These are phyloP conservation scores for Metschnikowia lochheadii DNA, from an alignment of 805 yeast genomes.

Conservation along the genomic window DNA sequence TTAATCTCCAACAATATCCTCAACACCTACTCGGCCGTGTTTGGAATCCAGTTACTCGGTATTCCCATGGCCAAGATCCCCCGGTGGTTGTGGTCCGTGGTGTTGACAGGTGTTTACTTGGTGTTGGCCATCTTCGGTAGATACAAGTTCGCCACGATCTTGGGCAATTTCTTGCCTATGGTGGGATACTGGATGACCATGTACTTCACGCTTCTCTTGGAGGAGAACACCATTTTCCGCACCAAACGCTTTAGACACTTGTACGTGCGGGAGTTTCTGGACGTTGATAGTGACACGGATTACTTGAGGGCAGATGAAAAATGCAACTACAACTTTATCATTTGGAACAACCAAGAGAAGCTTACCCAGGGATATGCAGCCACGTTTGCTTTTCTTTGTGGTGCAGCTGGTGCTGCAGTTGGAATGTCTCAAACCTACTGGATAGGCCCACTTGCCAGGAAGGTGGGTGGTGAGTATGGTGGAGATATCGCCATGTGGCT, in stretches of 20 bases:
- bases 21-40: slow-evolving; percentile 78
- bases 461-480: slow-evolving; percentile 52
- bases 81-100: slow-evolving; percentile 70
- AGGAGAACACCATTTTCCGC: slow-evolving; percentile 72
- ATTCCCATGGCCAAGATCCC: slow-evolving; percentile 56
- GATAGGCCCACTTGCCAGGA: slow-evolving; percentile 67
- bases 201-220: slow-evolving; percentile 64
- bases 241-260: slow-evolving; percentile 34
- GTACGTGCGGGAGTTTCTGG: slow-evolving; percentile 28
- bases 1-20: slow-evolving; percentile 77
- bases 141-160: slow-evolving; percentile 63
- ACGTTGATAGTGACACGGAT: slow-evolving; percentile 12
- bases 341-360: slow-evolving; percentile 61
- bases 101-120: slow-evolving; percentile 59
- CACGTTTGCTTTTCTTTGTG: slow-evolving; percentile 56
- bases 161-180: slow-evolving; percentile 85
- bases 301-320: slow-evolving; percentile 8
- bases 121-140: slow-evolving; percentile 75
- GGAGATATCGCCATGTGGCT: slow-evolving; percentile 85
- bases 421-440: slow-evolving; percentile 90
- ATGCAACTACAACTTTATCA: slow-evolving; percentile 20
- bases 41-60: slow-evolving; percentile 67
- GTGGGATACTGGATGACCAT: slow-evolving; percentile 88
- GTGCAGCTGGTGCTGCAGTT: slow-evolving; percentile 76
- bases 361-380: slow-evolving; percentile 76